These are phyloP conservation scores for Kwoniella bestiolae DNA, from an alignment of 768 basidiomycete species.

Conservation along the genomic window DNA sequence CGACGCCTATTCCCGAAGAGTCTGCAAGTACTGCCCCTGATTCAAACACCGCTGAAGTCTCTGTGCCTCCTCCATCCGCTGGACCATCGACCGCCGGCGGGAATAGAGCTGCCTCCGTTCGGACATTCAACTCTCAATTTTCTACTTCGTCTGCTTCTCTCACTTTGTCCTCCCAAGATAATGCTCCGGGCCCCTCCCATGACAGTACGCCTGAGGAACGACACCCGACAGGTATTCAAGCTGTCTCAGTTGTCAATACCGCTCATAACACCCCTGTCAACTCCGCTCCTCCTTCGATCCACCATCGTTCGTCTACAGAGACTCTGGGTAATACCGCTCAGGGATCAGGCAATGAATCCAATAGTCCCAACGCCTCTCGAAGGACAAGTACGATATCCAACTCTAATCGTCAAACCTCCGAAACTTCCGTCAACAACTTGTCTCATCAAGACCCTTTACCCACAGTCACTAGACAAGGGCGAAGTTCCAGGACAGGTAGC, in stretches of 20 bases:
- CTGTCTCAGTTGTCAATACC: constrained; percentile 36
- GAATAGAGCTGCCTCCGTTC: constrained; percentile 30
- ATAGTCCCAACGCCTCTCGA: constrained; percentile 9
- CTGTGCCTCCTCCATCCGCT: constrained; percentile 4
- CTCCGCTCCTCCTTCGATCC: constrained; percentile 33
- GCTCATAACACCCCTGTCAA: constrained; percentile 40
- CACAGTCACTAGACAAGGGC: constrained; percentile 26
- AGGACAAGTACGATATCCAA: constrained; percentile 14
- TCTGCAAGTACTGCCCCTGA: background rate
- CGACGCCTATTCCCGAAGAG: background rate
- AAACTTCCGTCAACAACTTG: constrained; percentile 7
- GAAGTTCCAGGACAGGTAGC: constrained; percentile 26
- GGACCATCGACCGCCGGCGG: background rate
- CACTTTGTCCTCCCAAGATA: constrained; percentile 19
- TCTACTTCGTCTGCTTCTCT: constrained; percentile 28
- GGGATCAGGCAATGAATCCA: background rate
- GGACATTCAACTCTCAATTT: constrained; percentile 24
- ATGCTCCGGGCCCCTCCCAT: background rate
- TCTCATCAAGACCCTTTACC: constrained; percentile 16
- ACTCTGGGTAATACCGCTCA: constrained; percentile 4
- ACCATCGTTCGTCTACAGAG: constrained; percentile 14
- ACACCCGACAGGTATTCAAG: constrained; percentile 38
- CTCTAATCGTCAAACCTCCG: constrained; percentile 1
- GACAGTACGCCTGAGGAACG: constrained; percentile 4
- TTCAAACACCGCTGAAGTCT: background rate